A percentile compares a stretch with the other conserved stretches of the same genome.
These are phyloP conservation scores for Fulvia fulva DNA, from an alignment of 2,329 filamentous ascomycete species.

Conservation along the genomic window DNA sequence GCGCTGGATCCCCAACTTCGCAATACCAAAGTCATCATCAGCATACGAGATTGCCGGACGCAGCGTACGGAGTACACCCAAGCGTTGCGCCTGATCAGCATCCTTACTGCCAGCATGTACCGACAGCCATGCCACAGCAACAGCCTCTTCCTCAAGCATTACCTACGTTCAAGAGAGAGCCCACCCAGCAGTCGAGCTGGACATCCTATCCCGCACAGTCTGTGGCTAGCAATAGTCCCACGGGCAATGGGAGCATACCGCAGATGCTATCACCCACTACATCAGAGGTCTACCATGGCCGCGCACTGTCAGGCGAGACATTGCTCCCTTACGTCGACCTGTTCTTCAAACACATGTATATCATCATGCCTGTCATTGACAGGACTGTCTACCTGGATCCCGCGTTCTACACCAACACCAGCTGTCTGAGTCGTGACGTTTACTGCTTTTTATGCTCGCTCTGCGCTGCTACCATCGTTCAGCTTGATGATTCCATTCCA, in stretches of 20 bases:
- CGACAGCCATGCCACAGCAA: conserved; percentile 16
- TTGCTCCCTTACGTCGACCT: conserved; percentile 34
- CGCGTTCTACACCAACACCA: conserved; percentile 22
- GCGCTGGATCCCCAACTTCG: conserved; percentile 10
- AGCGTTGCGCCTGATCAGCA: conserved; percentile 25
- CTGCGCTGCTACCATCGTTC: conserved; percentile 33
- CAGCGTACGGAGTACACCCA: conserved; percentile 14
- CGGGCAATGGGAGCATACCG: conserved; percentile 21
- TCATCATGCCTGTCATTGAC: conserved; percentile 36
- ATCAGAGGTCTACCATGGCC: conserved; percentile 19
- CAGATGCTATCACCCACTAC: conserved; percentile 20
- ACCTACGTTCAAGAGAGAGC: conserved; percentile 6
- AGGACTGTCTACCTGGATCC: conserved; percentile 29
- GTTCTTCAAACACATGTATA: conserved; percentile 36
- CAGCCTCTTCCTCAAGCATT: conserved; percentile 1
- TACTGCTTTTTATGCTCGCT: conserved; percentile 34
- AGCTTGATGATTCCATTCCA: conserved; percentile 32
- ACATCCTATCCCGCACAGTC: conserved; percentile 17
- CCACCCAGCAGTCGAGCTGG: conserved; percentile 18
- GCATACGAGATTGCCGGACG: conserved; percentile 3
- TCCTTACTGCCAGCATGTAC: conserved; percentile 19
- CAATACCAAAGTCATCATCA: conserved; percentile 8
- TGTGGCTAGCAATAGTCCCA: conserved; percentile 6
- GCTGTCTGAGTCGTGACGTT: conserved; percentile 25
- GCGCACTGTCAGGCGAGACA: conserved; percentile 23